Conservation (phyloP, 345 rosid species). For the Populus alba region DNA sequence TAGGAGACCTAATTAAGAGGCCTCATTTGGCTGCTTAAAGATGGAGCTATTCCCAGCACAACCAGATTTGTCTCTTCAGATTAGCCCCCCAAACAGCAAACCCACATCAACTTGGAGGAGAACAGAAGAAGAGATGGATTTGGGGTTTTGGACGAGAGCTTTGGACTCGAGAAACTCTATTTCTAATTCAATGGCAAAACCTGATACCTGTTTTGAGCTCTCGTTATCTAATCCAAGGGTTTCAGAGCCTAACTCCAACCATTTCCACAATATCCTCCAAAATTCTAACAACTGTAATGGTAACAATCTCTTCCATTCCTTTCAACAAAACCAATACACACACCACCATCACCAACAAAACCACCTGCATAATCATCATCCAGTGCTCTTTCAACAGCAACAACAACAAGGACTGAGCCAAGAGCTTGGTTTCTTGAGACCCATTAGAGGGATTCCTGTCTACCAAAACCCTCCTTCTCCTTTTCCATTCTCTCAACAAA, state of each 20-base stretch:
- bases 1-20: neutral
- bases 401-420: conserved; percentile 39
- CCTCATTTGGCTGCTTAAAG: neutral
- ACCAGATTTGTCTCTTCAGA: conserved; percentile 70
- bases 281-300: conserved; percentile 30
- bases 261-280: conserved; percentile 29
- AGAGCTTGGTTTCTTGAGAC: conserved; percentile 72
- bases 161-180: conserved; percentile 46
- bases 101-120: conserved; percentile 63
- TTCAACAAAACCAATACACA: conserved; percentile 35
- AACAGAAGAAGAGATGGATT: conserved; percentile 47
- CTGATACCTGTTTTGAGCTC: conserved; percentile 49
- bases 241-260: conserved; percentile 40
- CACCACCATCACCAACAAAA: conserved; percentile 17
- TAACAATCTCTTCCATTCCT: conserved; percentile 33
- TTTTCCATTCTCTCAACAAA: conserved; percentile 43
- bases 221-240: conserved; percentile 60
- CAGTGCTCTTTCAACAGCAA: conserved; percentile 21
- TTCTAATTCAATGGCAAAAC: conserved; percentile 46
- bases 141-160: conserved; percentile 62
- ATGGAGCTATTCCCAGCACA: conserved; percentile 88
- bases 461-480: conserved; percentile 54
- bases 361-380: conserved; percentile 29
- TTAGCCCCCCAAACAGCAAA: conserved; percentile 70
- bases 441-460: conserved; percentile 85